phyloP scores from a whole-genome alignment of 805 yeast species.

The Lachancea lanzarotensis region DNA sequence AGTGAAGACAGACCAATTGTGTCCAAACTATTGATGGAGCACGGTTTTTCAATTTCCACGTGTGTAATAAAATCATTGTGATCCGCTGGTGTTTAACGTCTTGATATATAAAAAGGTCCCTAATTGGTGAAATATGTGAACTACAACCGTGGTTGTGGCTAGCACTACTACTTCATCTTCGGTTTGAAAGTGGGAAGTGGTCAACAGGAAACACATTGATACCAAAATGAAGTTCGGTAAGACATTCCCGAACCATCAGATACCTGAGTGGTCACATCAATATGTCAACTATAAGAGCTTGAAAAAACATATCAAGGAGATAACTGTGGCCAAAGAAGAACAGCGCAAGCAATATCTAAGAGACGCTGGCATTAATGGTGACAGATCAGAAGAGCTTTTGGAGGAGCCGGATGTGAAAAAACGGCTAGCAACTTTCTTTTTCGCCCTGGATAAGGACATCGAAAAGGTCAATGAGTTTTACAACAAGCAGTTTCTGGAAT shows the following conservation, averaged over 20 bases:
- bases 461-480: constrained; percentile 78
- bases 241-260: constrained; percentile 74
- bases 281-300: constrained; percentile 76
- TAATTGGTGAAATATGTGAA: no score
- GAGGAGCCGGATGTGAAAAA: constrained; percentile 40
- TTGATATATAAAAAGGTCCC: background rate
- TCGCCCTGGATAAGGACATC: constrained; percentile 69
- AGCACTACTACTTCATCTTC: no score
- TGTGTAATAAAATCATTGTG: constrained; percentile 3
- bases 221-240: constrained; percentile 70
- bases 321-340: constrained; percentile 40
- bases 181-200: no score
- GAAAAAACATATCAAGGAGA: constrained; percentile 55
- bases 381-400: constrained; percentile 18
- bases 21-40: constrained; percentile 47
- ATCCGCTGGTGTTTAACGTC: background rate
- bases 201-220: no score
- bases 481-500: constrained; percentile 65
- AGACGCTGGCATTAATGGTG: constrained; percentile 10
- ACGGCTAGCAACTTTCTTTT: constrained; percentile 61
- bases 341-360: constrained; percentile 20
- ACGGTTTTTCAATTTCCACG: constrained; percentile 4
- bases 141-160: no score
- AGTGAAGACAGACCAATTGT: constrained; percentile 57
- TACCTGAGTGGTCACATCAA: constrained; percentile 83